phyloP scores from a whole-genome alignment of 768 basidiomycete species.

The Phaffia tasmanica region DNA sequence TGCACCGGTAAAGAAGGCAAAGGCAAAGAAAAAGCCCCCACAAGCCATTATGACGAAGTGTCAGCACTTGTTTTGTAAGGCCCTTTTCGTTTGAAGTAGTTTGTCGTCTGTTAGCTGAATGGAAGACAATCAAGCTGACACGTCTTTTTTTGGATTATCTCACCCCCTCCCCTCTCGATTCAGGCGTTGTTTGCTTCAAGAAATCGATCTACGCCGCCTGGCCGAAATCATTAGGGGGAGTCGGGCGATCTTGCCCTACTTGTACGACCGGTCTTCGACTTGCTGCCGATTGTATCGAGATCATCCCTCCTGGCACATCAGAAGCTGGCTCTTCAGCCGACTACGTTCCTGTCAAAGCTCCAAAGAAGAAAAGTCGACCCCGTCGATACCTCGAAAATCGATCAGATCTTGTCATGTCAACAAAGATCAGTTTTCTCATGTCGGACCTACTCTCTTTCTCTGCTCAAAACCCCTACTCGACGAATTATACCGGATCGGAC shows the following conservation, averaged over 20 bases:
- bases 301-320: constrained; percentile 52
- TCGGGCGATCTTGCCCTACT: constrained; percentile 57
- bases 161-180: not conserved
- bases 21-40: constrained; percentile 27
- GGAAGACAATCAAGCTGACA: not conserved
- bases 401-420: constrained; percentile 45
- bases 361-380: constrained; percentile 16
- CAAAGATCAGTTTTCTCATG: constrained; percentile 76
- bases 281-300: constrained; percentile 63
- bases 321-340: constrained; percentile 44
- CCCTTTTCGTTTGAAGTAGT: not conserved
- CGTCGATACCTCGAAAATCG: not conserved
- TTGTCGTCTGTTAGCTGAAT: not conserved
- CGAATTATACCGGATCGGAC: constrained; percentile 55
- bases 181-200: constrained; percentile 58
- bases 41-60: constrained; percentile 74
- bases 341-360: constrained; percentile 3
- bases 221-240: constrained; percentile 56
- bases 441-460: constrained; percentile 72
- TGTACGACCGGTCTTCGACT: constrained; percentile 61
- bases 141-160: too few species aligned
- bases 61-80: constrained; percentile 78
- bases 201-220: constrained; percentile 65
- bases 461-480: constrained; percentile 68
- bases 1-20: constrained; percentile 35